Conservation (phyloP, 2,329 filamentous ascomycete species). For the Diplocarpon rosae region DNA sequence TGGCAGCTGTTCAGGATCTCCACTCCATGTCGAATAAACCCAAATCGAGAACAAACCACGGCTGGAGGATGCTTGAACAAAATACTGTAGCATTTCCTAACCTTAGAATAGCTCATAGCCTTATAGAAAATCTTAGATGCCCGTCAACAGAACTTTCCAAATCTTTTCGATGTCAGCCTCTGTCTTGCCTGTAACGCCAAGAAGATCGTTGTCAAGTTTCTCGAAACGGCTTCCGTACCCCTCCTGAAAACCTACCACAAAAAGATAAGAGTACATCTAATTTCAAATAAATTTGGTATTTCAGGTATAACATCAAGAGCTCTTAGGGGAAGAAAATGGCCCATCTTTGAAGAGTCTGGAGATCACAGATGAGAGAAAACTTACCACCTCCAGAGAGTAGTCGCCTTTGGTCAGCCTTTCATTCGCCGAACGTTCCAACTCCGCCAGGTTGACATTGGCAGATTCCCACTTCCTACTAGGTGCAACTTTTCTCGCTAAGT, state of each 20-base stretch:
- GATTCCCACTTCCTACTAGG: conserved; percentile 23
- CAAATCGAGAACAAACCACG: too few relatives aligned
- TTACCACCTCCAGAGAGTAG: conserved; percentile 20
- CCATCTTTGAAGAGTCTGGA: too few relatives aligned
- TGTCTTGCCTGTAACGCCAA: conserved; percentile 34
- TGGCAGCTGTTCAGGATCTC: too few relatives aligned
- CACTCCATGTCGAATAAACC: too few relatives aligned
- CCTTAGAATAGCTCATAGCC: neutral
- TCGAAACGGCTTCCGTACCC: conserved; percentile 28
- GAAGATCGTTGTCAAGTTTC: conserved; percentile 31
- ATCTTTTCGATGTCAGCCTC: conserved; percentile 32
- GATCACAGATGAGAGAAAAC: too few relatives aligned
- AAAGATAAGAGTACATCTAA: conserved; percentile 27
- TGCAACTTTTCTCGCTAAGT: conserved; percentile 27
- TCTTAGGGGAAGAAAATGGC: too few relatives aligned
- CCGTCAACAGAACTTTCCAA: conserved; percentile 13
- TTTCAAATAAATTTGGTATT: too few relatives aligned
- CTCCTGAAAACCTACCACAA: conserved; percentile 26
- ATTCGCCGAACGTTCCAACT: conserved; percentile 14
- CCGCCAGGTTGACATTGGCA: conserved; percentile 8
- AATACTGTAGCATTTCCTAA: too few relatives aligned
- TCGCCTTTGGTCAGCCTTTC: conserved; percentile 20
- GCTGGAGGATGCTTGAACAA: too few relatives aligned
- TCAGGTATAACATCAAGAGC: too few relatives aligned
- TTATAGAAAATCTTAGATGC: neutral